phyloP scores from a whole-genome alignment of 208 protist genomes.

The Leishmania major region DNA sequence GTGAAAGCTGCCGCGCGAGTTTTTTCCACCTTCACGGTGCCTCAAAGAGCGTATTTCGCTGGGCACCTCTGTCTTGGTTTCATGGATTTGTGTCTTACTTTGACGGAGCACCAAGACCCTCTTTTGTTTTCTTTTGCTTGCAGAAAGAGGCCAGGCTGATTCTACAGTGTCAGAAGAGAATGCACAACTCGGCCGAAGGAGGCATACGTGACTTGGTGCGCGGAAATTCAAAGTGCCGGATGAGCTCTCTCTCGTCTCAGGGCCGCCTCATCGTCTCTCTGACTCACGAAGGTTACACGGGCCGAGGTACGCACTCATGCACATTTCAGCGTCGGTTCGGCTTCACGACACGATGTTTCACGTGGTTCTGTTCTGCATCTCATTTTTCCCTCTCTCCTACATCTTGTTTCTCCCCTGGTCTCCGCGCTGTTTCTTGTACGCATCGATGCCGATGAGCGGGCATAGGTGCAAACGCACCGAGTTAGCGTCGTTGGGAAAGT shows the following conservation, averaged over 20 bases:
- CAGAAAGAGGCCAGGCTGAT: background rate
- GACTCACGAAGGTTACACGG: background rate
- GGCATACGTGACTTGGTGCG: background rate
- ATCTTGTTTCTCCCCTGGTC: background rate
- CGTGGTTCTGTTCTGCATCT: background rate
- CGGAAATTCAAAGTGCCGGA: background rate
- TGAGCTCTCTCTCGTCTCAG: background rate
- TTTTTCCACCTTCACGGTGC: background rate
- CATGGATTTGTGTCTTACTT: background rate
- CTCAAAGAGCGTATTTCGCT: background rate
- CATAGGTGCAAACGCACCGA: background rate
- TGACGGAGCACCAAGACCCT: background rate
- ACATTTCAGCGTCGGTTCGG: background rate
- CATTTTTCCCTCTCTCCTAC: background rate
- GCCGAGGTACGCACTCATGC: background rate
- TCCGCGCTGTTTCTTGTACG: background rate
- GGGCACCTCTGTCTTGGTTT: background rate
- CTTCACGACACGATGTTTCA: background rate
- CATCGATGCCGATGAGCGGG: background rate
- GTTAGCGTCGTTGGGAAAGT: background rate
- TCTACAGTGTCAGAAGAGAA: conserved; percentile 1
- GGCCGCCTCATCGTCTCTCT: background rate
- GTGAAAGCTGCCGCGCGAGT: background rate
- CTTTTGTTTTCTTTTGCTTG: conserved; percentile 1
- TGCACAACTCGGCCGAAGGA: background rate